Base-by-base conservation (phyloP, 345 rosid genomes). In the Melaleuca quinquenervia region DNA sequence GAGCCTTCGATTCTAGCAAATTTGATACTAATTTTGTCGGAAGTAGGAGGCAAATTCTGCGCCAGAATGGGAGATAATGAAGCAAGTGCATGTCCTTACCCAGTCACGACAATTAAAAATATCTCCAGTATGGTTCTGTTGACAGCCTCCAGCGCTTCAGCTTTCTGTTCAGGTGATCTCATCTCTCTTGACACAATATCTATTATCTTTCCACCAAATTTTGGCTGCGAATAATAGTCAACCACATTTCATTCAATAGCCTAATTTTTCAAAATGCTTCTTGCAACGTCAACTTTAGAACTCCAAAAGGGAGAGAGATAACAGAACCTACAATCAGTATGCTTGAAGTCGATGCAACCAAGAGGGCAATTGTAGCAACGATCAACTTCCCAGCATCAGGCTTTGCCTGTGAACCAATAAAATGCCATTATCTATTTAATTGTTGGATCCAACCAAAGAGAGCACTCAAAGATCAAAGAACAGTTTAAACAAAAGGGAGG, bases 341-440 rank as follows among this genome's bases (percentile, higher is more conserved):
- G 90, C 91, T 92, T 84, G 98, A 90, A 54, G 94, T 93, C 29
- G 98, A 95, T 87, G 93, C 94, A 60, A 94, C 88, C 90, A 96
- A 87, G 83, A 96, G 91, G 18, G 98, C 98, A 85, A 94, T 54
- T 64, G 98, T 96, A 70, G 93, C 98, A 70, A 95, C 62, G 70
- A 89, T 88, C 51, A 96, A 91, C 91, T 94, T 93, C 78, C 94
- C 96, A 15, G 98, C 93, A 91, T 96, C 98, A 0, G 96, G 94
- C 86, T 92, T 96, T 87, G 98, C 98, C 98, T 96, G 91, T 60
- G 88, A 89, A 60, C 78, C 78, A 18, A 70, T 70, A 32, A 41
- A 70, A 32, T 29, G 5, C 22, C 76, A 32, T 18, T 32, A 18
- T 64, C 76, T 16, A 29, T 64, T 64, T 8, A 64, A 32, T 32